Evolutionary conservation across 129 eudicot species (phyloP).

Genomic region (Arctium minus): DNA sequence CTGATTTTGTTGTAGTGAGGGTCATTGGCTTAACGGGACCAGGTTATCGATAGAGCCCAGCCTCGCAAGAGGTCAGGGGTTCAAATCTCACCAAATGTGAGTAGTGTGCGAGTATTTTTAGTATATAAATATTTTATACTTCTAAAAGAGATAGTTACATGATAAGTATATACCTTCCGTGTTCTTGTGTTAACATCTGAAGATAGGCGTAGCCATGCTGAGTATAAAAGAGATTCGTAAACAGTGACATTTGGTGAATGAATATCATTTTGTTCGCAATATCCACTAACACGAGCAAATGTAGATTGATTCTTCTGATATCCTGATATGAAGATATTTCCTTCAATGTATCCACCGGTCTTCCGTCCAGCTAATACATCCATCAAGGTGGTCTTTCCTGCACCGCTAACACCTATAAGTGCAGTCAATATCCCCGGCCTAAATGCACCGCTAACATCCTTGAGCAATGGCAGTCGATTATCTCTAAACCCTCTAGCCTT

Average conservation of each 20-base stretch:
- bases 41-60: background rate
- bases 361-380: slow-evolving; percentile 82
- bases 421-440: slow-evolving; percentile 86
- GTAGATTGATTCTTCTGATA: slow-evolving; percentile 68
- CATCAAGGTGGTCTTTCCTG: slow-evolving; percentile 83
- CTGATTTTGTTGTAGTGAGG: background rate
- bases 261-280: slow-evolving; percentile 74
- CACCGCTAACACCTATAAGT: slow-evolving; percentile 78
- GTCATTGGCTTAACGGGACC: too few species aligned
- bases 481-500: slow-evolving; percentile 43
- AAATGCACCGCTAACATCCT: slow-evolving; percentile 63
- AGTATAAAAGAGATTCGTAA: slow-evolving; percentile 62
- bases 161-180: slow-evolving; percentile 18
- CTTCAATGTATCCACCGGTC: slow-evolving; percentile 59
- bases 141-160: background rate
- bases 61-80: background rate
- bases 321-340: slow-evolving; percentile 56
- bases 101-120: background rate
- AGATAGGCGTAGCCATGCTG: slow-evolving; percentile 86
- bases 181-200: slow-evolving; percentile 45
- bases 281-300: slow-evolving; percentile 65
- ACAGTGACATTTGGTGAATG: slow-evolving; percentile 80
- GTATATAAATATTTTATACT: background rate
- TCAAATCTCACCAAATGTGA: background rate
- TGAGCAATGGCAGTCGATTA: slow-evolving; percentile 54